Conservation (phyloP, 352 stramenopile species). For the Phytophthora citricola region DNA sequence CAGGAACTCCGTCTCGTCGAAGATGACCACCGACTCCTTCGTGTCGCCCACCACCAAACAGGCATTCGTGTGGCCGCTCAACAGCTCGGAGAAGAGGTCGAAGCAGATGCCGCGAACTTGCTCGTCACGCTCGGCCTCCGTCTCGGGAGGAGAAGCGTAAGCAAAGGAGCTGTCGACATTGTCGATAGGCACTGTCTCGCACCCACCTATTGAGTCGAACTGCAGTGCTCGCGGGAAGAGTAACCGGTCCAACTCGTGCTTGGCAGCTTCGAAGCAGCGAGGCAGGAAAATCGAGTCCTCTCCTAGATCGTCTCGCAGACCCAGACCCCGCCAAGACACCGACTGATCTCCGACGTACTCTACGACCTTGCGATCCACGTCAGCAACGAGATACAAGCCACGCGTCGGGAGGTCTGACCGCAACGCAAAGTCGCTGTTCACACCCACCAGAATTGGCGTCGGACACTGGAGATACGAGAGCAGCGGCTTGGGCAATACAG, state of each 20-base stretch:
- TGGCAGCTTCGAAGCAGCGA: slow-evolving; percentile 58
- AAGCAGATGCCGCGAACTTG: slow-evolving; percentile 71
- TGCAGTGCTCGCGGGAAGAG: slow-evolving; percentile 44
- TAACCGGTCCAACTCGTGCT: slow-evolving; percentile 61
- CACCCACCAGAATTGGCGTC: slow-evolving; percentile 89
- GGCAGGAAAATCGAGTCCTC: slow-evolving; percentile 59
- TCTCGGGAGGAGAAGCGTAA: slow-evolving; percentile 23
- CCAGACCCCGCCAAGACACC: slow-evolving; percentile 64
- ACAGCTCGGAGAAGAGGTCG: slow-evolving; percentile 68
- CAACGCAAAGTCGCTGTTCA: slow-evolving; percentile 76
- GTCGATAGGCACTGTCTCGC: slow-evolving; percentile 13
- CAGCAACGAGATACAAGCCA: slow-evolving; percentile 77
- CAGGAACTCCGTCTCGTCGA: slow-evolving; percentile 87
- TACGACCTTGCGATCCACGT: slow-evolving; percentile 73
- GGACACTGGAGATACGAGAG: slow-evolving; percentile 91
- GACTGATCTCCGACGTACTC: slow-evolving; percentile 72
- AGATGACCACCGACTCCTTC: slow-evolving; percentile 89
- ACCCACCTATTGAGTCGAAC: slow-evolving; percentile 55
- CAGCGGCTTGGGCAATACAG: slow-evolving; percentile 83
- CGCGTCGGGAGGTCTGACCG: slow-evolving; percentile 66
- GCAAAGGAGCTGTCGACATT: slow-evolving; percentile 16
- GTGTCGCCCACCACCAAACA: slow-evolving; percentile 86
- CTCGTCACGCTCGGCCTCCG: slow-evolving; percentile 43
- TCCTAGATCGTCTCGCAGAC: slow-evolving; percentile 49
- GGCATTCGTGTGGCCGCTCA: slow-evolving; percentile 74